phyloP scores from a whole-genome alignment of 768 basidiomycete genomes.

The Pulveroboletus frians region DNA sequence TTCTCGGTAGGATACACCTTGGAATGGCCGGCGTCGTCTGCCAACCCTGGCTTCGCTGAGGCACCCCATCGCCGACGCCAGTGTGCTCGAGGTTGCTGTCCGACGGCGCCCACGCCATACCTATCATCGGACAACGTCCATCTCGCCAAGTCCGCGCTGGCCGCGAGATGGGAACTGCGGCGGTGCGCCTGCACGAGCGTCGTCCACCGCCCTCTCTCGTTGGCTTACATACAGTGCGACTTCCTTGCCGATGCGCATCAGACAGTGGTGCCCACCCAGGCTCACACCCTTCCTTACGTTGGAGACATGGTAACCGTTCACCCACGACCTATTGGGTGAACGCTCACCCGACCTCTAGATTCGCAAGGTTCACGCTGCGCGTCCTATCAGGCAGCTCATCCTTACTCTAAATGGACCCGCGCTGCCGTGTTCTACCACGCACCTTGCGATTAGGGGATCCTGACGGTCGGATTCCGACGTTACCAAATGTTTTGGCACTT shows the following conservation, averaged over 20 bases:
- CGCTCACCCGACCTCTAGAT: background rate
- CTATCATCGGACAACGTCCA: background rate
- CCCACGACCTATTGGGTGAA: background rate
- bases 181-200: too few relatives aligned
- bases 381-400: background rate
- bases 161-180: background rate
- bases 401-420: background rate
- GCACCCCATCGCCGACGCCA: too few relatives aligned
- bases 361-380: background rate
- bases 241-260: background rate
- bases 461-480: background rate
- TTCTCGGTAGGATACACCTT: conserved; percentile 6
- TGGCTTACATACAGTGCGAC: background rate
- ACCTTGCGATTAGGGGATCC: background rate
- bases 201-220: too few relatives aligned
- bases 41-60: background rate
- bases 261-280: too few relatives aligned
- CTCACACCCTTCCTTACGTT: background rate
- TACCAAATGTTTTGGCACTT: conserved; percentile 5
- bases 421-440: background rate
- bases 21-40: too few relatives aligned
- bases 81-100: too few relatives aligned
- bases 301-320: background rate
- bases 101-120: background rate
- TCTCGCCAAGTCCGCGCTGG: background rate